A percentile compares a stretch with the other conserved stretches of the same genome.
Evolutionary conservation across 306 rosid species (phyloP).

Genomic region (Pyrus bretschneideri): DNA sequence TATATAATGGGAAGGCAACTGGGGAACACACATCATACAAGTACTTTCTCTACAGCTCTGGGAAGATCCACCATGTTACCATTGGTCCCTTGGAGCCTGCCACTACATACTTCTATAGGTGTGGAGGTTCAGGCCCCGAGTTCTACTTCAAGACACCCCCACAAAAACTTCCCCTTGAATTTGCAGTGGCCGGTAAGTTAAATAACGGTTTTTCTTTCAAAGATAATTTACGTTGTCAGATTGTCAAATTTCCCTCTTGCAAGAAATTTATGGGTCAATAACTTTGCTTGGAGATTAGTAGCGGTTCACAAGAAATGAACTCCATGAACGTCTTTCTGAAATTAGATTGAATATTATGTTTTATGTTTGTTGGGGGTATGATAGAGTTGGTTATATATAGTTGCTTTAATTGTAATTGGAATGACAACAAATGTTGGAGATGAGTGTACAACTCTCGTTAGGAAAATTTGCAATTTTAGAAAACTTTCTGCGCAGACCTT

Average conservation of each 20-base stretch:
- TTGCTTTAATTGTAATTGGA: slow-evolving; percentile 14
- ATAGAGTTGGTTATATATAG: neutral
- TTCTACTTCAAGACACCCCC: slow-evolving; percentile 67
- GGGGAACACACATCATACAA: slow-evolving; percentile 28
- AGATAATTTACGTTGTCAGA: neutral
- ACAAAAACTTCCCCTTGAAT: slow-evolving; percentile 42
- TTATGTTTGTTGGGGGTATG: neutral
- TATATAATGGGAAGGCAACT: slow-evolving; percentile 12
- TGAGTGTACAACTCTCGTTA: slow-evolving; percentile 9
- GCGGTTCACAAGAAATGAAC: neutral
- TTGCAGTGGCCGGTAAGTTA: slow-evolving; percentile 60
- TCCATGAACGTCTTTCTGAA: neutral
- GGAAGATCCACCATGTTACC: slow-evolving; percentile 36
- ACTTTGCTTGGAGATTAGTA: neutral
- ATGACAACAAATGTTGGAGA: neutral
- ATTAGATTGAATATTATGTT: neutral
- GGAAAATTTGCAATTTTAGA: neutral
- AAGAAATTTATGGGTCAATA: no score
- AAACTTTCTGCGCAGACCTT: neutral
- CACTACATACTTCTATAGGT: slow-evolving; percentile 32
- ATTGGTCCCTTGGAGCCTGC: slow-evolving; percentile 34
- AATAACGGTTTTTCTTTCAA: neutral
- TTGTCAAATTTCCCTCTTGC: neutral
- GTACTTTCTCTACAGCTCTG: slow-evolving; percentile 31
- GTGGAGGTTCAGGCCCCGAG: slow-evolving; percentile 45